Conservation (phyloP, 1,284 basidiomycete genomes). For the Butyriboletus appendiculatus region DNA sequence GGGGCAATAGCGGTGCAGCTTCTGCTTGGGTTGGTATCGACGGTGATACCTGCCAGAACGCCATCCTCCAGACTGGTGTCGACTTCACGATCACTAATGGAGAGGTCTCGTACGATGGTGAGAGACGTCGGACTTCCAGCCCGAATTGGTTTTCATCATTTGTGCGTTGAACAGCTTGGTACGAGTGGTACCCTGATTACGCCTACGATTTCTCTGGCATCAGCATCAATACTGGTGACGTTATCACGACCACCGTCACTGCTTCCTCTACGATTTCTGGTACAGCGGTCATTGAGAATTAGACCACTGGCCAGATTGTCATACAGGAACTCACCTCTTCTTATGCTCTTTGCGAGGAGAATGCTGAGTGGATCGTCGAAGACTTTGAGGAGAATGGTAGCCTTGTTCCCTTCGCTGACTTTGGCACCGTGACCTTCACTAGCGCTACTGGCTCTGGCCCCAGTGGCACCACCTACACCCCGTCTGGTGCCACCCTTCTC, state of each 20-base stretch:
- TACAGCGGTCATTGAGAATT: slow-evolving; percentile 16
- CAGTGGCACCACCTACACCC: slow-evolving; percentile 7
- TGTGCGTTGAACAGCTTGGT: slow-evolving; percentile 19
- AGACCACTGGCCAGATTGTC: slow-evolving; percentile 10
- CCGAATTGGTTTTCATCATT: not conserved
- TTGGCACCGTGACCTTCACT: slow-evolving; percentile 20
- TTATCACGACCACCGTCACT: slow-evolving; percentile 15
- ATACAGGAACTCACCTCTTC: slow-evolving; percentile 10
- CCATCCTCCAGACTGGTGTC: slow-evolving; percentile 25
- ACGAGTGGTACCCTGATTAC: slow-evolving; percentile 18
- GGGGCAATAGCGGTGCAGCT: slow-evolving; percentile 5
- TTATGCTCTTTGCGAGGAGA: slow-evolving; percentile 19
- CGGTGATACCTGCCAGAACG: slow-evolving; percentile 14
- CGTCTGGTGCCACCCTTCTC: slow-evolving; percentile 9
- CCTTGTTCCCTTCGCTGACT: slow-evolving; percentile 15
- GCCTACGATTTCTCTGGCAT: slow-evolving; percentile 19
- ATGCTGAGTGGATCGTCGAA: slow-evolving; percentile 30
- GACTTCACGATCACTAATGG: slow-evolving; percentile 9
- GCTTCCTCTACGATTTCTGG: slow-evolving; percentile 24
- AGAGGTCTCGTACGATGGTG: slow-evolving; percentile 12
- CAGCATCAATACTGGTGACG: slow-evolving; percentile 13
- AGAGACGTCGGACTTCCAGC: not conserved
- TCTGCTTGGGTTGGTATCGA: slow-evolving; percentile 30
- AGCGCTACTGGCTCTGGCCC: slow-evolving; percentile 14
- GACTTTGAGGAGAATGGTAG: slow-evolving; percentile 7